Evolutionary conservation across 2,329 filamentous ascomycete genomes (phyloP).

Genomic region (Anthostomella pinea): DNA sequence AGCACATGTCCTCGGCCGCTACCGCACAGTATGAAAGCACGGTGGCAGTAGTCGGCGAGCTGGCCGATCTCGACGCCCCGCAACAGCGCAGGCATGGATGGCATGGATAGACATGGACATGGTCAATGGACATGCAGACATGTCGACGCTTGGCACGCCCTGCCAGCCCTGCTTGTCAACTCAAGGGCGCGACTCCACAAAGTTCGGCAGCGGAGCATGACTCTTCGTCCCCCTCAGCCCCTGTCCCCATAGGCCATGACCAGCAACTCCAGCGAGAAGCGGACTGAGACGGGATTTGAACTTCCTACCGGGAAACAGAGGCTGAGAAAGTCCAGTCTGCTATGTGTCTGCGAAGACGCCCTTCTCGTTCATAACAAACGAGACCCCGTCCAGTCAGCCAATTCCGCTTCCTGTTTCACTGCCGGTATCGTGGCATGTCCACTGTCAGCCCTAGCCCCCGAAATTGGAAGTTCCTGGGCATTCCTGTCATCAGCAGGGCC

Average conservation of each 20-base stretch:
- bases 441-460: constrained; percentile 1
- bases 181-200: constrained; percentile 40
- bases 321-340: too few relatives aligned
- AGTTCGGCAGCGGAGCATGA: constrained; percentile 16
- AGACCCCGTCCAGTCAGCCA: background rate
- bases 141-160: constrained; percentile 9
- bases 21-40: too few relatives aligned
- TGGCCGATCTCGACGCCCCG: too few relatives aligned
- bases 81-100: too few relatives aligned
- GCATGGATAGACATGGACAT: too few relatives aligned
- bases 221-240: constrained; percentile 1
- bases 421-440: constrained; percentile 7
- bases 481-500: background rate
- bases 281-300: too few relatives aligned
- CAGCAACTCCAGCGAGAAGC: too few relatives aligned
- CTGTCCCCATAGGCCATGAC: too few relatives aligned
- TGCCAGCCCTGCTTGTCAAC: constrained; percentile 32
- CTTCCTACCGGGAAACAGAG: too few relatives aligned
- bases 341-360: background rate
- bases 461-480: background rate
- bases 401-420: constrained; percentile 9
- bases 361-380: background rate
- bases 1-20: too few relatives aligned
- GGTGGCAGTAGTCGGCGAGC: too few relatives aligned
- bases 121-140: too few relatives aligned